Percentiles rank a stretch among this genome's conserved stretches.
Evolutionary conservation across 768 basidiomycete genomes (phyloP).

Genomic region (Rhizopogon sp.): DNA sequence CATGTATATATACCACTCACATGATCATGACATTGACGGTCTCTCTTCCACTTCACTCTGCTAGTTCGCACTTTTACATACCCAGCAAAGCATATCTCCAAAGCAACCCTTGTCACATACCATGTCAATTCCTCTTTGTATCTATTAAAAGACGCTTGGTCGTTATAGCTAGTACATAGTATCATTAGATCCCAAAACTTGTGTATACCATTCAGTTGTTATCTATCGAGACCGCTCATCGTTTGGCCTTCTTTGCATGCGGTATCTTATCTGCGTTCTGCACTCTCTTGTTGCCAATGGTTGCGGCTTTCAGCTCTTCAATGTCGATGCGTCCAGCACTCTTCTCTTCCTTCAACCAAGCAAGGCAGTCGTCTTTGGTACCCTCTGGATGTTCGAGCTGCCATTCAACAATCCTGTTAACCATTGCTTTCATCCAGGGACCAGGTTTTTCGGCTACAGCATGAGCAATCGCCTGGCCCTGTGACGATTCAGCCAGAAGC

Average conservation of each 20-base stretch:
- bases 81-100: constrained; percentile 1
- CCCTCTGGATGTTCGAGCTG: constrained; percentile 72
- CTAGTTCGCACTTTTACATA: constrained; percentile 2
- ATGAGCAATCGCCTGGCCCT: constrained; percentile 69
- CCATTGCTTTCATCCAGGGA: constrained; percentile 60
- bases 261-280: constrained; percentile 13
- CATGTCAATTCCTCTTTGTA: constrained; percentile 14
- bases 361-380: constrained; percentile 59
- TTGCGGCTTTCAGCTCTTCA: constrained; percentile 18
- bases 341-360: constrained; percentile 63
- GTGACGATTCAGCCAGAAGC: constrained; percentile 4
- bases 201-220: neutral
- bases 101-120: neutral
- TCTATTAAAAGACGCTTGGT: constrained; percentile 8
- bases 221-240: constrained; percentile 7
- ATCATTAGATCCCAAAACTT: neutral
- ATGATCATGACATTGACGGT: neutral
- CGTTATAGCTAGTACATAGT: neutral
- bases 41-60: neutral
- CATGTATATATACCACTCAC: neutral
- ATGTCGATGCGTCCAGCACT: constrained; percentile 39
- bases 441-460: constrained; percentile 60
- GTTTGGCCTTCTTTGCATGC: constrained; percentile 27
- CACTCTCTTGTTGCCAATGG: constrained; percentile 20
- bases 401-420: constrained; percentile 76